Evolutionary conservation across 2,329 filamentous ascomycete species (phyloP), one percentile per base, ranked within the genome.

Genomic region (Cytospora leucostoma): DNA sequence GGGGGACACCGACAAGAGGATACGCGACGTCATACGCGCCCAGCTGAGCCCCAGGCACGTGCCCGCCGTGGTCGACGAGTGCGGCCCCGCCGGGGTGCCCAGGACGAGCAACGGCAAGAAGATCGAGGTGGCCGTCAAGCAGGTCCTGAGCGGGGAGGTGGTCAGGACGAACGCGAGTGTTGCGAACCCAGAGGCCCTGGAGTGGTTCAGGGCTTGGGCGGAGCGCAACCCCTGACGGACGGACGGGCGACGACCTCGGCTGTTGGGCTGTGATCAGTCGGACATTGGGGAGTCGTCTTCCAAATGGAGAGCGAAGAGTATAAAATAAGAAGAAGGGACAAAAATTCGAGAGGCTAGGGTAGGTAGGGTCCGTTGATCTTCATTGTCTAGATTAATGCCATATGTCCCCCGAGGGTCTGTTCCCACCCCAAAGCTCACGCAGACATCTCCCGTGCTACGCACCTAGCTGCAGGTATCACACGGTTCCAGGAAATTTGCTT

Each of bases 31-130:
- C 5, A 85, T 98, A 60, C 87, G 88, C 69, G 85, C 82, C 67
- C 92, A 96, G 74, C 78, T 98, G 65, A 97, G 92, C 70, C 90
- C 92, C 5, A 84, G 95, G 59, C 95, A 99, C 78, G 93, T 98
- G 0, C 94, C 94, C 0, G 89, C 87, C 0, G 79, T 97, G 0
- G 82, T 98, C 19, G 91, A 93, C 68, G 88, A 91, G 73, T 65
- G 64, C 15, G 93, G 90, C 66, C 87, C 77, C 2, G 80, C 88
- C 0, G 93, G 94, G 44, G 95, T 99, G 19, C 95, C 94, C 0
- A 88, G 93, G 68, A 98, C 95, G 17, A 88, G 88, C 2, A 99
- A 99, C 72, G 94, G 94, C 59, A 99, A 99, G 81, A 99, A 98
- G 77, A 92, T 99, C 65, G 94, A 99, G 75, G 93, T 96, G 55